These are phyloP conservation scores for Pinus taeda DNA, from an alignment of 75 land plant species.

Conservation along the genomic window DNA sequence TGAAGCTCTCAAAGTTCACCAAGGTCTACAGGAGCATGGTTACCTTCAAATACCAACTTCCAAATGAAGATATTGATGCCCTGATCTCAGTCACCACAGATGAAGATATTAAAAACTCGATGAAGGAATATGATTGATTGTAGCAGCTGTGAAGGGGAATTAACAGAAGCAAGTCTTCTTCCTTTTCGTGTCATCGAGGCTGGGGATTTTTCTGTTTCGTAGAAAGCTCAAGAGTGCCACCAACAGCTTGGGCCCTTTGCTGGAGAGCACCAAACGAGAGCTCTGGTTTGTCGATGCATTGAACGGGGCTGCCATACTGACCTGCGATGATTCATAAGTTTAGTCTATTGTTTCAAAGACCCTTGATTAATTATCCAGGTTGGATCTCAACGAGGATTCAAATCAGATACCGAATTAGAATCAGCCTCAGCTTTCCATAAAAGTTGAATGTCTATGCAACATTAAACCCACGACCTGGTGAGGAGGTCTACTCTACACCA, in stretches of 20 bases:
- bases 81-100: slow-evolving; percentile 82
- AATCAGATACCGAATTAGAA: background rate
- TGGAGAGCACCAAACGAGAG: slow-evolving; percentile 39
- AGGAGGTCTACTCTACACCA: background rate
- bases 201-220: slow-evolving; percentile 46
- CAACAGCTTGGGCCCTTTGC: slow-evolving; percentile 29
- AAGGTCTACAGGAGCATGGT: slow-evolving; percentile 33
- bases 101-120: slow-evolving; percentile 85
- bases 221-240: slow-evolving; percentile 12
- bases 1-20: slow-evolving; percentile 34
- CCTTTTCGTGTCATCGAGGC: slow-evolving; percentile 20
- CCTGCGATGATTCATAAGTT: slow-evolving; percentile 55
- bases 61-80: slow-evolving; percentile 84
- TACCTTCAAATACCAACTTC: slow-evolving; percentile 81
- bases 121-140: slow-evolving; percentile 79
- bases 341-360: slow-evolving; percentile 59
- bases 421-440: background rate
- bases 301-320: slow-evolving; percentile 34
- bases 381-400: slow-evolving; percentile 25
- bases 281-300: slow-evolving; percentile 72
- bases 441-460: no score
- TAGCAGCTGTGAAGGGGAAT: slow-evolving; percentile 7
- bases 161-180: slow-evolving; percentile 12
- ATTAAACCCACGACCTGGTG: background rate
- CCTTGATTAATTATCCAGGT: slow-evolving; percentile 65